These are phyloP conservation scores for Abortiporus biennis DNA, from an alignment of 1,284 basidiomycete genomes.

Conservation along the genomic window DNA sequence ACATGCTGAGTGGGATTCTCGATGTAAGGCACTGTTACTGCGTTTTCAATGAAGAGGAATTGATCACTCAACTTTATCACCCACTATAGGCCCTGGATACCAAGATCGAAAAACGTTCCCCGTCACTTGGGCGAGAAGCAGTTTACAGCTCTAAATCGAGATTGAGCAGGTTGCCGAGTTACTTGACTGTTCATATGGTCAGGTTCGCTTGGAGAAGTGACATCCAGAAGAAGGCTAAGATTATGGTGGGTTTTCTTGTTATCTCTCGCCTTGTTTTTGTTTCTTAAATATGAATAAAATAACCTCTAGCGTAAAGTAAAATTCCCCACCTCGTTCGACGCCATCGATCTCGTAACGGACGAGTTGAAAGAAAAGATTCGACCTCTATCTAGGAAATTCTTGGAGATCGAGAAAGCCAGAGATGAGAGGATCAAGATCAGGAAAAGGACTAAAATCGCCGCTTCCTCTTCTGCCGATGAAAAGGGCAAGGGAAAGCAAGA, in stretches of 20 bases:
- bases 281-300: slow-evolving; percentile 2
- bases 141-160: slow-evolving; percentile 82
- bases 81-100: slow-evolving; percentile 68
- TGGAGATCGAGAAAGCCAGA: slow-evolving; percentile 80
- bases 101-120: slow-evolving; percentile 83
- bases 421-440: slow-evolving; percentile 81
- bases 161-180: slow-evolving; percentile 78
- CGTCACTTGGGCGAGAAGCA: slow-evolving; percentile 75
- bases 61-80: slow-evolving; percentile 2
- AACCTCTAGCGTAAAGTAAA: slow-evolving; percentile 79
- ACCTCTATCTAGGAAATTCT: slow-evolving; percentile 68
- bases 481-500: slow-evolving; percentile 12
- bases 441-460: slow-evolving; percentile 59
- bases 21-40: slow-evolving; percentile 50
- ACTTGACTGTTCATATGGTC: slow-evolving; percentile 89
- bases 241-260: slow-evolving; percentile 60
- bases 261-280: background rate
- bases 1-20: slow-evolving; percentile 82
- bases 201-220: slow-evolving; percentile 95
- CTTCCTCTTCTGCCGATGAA: background rate
- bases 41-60: background rate
- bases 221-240: slow-evolving; percentile 88
- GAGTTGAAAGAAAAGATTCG: slow-evolving; percentile 70
- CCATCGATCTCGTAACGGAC: slow-evolving; percentile 76
- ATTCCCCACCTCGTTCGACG: slow-evolving; percentile 86